These are phyloP conservation scores for Bremia lactucae DNA, from an alignment of 352 stramenopile genomes.

Conservation along the genomic window DNA sequence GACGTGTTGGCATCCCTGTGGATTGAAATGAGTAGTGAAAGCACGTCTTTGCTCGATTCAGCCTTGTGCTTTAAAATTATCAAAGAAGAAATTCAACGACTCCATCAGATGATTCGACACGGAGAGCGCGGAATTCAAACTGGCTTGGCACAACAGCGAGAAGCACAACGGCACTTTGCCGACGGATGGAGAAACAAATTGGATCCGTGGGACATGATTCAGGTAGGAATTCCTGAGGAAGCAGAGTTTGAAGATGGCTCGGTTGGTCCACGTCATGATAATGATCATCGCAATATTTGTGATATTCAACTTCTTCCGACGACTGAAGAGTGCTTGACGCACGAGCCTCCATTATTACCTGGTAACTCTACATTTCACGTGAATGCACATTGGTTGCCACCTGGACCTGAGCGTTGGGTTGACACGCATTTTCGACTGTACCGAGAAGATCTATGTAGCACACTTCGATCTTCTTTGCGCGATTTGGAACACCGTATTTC, in stretches of 20 bases:
- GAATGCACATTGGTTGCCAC: slow-evolving; percentile 30
- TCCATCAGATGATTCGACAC: slow-evolving; percentile 23
- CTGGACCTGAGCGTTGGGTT: slow-evolving; percentile 28
- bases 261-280: slow-evolving; percentile 29
- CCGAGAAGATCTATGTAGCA: slow-evolving; percentile 29
- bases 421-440: slow-evolving; percentile 39
- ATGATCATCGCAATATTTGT: slow-evolving; percentile 22
- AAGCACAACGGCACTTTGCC: too few species aligned
- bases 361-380: slow-evolving; percentile 29
- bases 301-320: slow-evolving; percentile 30
- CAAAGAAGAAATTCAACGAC: slow-evolving; percentile 13
- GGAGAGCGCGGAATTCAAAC: slow-evolving; percentile 8
- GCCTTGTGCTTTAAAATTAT: slow-evolving; percentile 24
- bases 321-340: slow-evolving; percentile 23
- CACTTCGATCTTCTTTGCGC: slow-evolving; percentile 24
- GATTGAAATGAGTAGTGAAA: slow-evolving; percentile 4
- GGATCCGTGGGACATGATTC: slow-evolving; percentile 20
- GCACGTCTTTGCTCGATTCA: slow-evolving; percentile 14
- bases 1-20: slow-evolving; percentile 19
- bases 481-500: slow-evolving; percentile 17
- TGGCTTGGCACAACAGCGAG: too few species aligned
- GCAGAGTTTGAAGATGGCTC: slow-evolving; percentile 10
- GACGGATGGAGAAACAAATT: too few species aligned
- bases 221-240: slow-evolving; percentile 17
- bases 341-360: slow-evolving; percentile 17